A percentile compares a stretch with the other conserved stretches of the same genome.
Evolutionary conservation across 345 rosid genomes (phyloP).

Genomic region (Rhodamnia rubescens): DNA sequence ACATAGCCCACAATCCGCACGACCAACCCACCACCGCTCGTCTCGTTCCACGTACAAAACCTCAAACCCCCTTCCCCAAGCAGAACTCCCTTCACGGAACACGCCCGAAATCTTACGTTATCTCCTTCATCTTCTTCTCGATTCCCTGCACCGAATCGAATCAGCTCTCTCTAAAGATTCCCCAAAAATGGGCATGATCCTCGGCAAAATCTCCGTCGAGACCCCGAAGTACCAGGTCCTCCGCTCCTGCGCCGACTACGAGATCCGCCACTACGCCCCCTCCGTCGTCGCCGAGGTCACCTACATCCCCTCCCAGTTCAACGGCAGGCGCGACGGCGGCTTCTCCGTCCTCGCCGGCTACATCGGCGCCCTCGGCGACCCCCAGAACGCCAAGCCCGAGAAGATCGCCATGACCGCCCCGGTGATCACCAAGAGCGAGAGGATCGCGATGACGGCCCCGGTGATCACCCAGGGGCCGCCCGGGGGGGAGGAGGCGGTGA

Average conservation of each 20-base stretch:
- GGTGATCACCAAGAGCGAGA: slow-evolving; percentile 55
- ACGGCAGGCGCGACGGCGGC: slow-evolving; percentile 71
- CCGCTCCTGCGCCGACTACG: slow-evolving; percentile 41
- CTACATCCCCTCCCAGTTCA: slow-evolving; percentile 53
- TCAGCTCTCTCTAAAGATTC: background rate
- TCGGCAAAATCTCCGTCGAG: slow-evolving; percentile 67
- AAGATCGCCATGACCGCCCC: slow-evolving; percentile 87
- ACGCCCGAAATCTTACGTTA: background rate
- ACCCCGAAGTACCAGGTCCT: slow-evolving; percentile 57
- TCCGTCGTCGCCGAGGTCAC: slow-evolving; percentile 65
- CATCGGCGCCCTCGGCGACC: slow-evolving; percentile 76
- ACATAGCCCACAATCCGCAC: slow-evolving; percentile 6
- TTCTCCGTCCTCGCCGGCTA: slow-evolving; percentile 65
- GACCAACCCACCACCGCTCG: background rate
- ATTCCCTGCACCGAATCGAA: background rate
- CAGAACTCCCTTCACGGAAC: background rate
- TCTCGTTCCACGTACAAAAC: background rate
- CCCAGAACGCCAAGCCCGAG: slow-evolving; percentile 70
- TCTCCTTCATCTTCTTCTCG: background rate
- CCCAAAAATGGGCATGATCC: slow-evolving; percentile 53
- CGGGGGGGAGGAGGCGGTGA: slow-evolving; percentile 37
- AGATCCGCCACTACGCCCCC: slow-evolving; percentile 64
- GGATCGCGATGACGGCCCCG: slow-evolving; percentile 82
- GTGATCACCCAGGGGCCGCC: slow-evolving; percentile 42
- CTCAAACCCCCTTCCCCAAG: background rate